These are phyloP conservation scores for Ascochyta clinopodiicola DNA, from an alignment of 2,329 filamentous ascomycete genomes.

Conservation along the genomic window DNA sequence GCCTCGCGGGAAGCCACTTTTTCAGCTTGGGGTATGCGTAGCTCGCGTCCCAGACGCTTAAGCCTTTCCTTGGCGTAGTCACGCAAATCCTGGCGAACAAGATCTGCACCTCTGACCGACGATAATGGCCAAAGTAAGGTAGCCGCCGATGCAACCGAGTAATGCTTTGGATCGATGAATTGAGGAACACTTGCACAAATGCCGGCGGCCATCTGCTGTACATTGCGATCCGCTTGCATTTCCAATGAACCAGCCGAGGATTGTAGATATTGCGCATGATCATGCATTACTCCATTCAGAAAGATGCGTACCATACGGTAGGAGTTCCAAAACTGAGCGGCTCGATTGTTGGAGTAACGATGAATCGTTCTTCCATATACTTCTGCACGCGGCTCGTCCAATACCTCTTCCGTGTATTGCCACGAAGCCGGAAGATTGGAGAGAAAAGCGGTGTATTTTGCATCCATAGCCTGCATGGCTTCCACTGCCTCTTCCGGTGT, in stretches of 20 bases:
- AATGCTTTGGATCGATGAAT: conserved; percentile 3
- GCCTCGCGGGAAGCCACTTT: conserved; percentile 7
- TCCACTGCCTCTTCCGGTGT: conserved; percentile 5
- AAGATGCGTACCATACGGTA: conserved; percentile 26
- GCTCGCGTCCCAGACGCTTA: conserved; percentile 9
- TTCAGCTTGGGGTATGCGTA: conserved; percentile 20
- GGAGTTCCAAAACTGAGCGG: conserved; percentile 27
- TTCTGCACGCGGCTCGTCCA: not conserved
- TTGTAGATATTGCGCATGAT: not conserved
- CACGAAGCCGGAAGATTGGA: conserved; percentile 3
- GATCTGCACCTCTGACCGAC: conserved; percentile 3
- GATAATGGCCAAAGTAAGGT: conserved; percentile 19
- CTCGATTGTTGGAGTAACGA: conserved; percentile 16
- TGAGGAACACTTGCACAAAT: conserved; percentile 22
- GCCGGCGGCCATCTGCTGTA: conserved; percentile 10
- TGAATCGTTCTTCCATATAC: conserved; percentile 7
- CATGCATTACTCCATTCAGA: conserved; percentile 20
- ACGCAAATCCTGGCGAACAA: conserved; percentile 4
- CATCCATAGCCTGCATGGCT: conserved; percentile 11
- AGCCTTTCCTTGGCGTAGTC: conserved; percentile 11
- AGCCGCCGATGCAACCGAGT: conserved; percentile 7
- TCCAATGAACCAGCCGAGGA: not conserved
- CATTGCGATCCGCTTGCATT: not conserved
- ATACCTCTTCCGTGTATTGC: conserved; percentile 6
- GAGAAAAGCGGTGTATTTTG: conserved; percentile 3